A percentile compares a stretch with the other conserved stretches of the same genome.
phyloP scores from a whole-genome alignment of 768 basidiomycete genomes.

The Chalciporus sphaerocephalus region DNA sequence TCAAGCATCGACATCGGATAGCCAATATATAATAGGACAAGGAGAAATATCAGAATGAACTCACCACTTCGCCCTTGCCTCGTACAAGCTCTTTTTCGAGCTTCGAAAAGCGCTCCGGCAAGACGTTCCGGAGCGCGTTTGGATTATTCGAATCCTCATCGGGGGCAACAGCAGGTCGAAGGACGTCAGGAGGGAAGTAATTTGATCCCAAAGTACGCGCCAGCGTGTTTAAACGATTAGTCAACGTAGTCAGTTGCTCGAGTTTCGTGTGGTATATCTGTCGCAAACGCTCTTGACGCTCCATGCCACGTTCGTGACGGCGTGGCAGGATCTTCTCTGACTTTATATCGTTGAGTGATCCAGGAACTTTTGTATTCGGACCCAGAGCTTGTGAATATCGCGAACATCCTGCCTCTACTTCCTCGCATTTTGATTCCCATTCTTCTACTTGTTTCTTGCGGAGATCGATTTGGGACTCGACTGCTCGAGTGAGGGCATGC shows the following conservation, averaged over 20 bases:
- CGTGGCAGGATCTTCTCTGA: conserved; percentile 71
- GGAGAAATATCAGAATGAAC: conserved; percentile 25
- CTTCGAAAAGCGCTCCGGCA: conserved; percentile 72
- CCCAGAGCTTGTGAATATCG: conserved; percentile 69
- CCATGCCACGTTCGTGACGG: conserved; percentile 62
- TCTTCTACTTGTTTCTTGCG: conserved; percentile 73
- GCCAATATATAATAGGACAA: not conserved
- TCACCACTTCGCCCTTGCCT: conserved; percentile 82
- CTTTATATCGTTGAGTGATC: conserved; percentile 59
- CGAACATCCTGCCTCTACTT: conserved; percentile 59
- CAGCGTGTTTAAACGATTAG: conserved; percentile 57
- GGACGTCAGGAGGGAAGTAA: conserved; percentile 55
- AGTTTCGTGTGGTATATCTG: conserved; percentile 79
- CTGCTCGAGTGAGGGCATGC: conserved; percentile 67
- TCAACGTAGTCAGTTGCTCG: conserved; percentile 68
- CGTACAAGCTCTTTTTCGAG: conserved; percentile 82
- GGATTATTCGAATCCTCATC: conserved; percentile 39
- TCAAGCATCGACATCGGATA: not conserved
- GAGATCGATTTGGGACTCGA: conserved; percentile 67
- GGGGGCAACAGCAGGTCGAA: conserved; percentile 42
- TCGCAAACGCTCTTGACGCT: conserved; percentile 72
- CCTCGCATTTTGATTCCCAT: conserved; percentile 61
- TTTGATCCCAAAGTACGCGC: conserved; percentile 56
- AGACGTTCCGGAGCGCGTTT: conserved; percentile 59
- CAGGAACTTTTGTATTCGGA: conserved; percentile 62